Evolutionary conservation across 1,284 basidiomycete genomes (phyloP).

Genomic region (Cutaneotrichosporon sp.): DNA sequence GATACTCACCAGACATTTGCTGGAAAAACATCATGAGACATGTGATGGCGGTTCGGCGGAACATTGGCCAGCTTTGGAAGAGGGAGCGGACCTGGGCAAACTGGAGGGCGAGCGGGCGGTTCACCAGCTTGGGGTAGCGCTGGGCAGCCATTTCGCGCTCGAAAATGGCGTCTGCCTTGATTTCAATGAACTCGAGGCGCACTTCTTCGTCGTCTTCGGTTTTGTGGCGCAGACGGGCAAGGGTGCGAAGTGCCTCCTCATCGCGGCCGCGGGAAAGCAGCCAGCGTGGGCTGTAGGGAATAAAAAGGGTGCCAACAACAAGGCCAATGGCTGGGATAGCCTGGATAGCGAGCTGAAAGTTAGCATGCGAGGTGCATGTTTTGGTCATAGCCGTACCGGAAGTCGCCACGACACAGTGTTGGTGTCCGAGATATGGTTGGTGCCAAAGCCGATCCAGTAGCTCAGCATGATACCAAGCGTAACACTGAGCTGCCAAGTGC

Average conservation of each 20-base stretch:
- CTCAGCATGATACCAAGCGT: conserved; percentile 52
- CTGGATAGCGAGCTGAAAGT: conserved; percentile 57
- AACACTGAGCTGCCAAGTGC: conserved; percentile 66
- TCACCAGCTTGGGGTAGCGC: conserved; percentile 15
- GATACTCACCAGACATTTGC: conserved; percentile 30
- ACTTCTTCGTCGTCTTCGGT: conserved; percentile 60
- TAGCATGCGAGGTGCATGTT: too few relatives aligned
- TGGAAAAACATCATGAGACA: conserved; percentile 46
- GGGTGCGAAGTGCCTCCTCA: conserved; percentile 61
- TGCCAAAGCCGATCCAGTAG: conserved; percentile 69
- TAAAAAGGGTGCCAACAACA: conserved; percentile 46
- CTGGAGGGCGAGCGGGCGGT: conserved; percentile 12
- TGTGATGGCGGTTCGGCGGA: conserved; percentile 39
- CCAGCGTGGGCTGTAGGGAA: conserved; percentile 58
- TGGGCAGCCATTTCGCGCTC: conserved; percentile 16
- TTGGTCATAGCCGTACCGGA: conserved; percentile 42
- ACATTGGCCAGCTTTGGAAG: conserved; percentile 21
- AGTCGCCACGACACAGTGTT: conserved; percentile 66
- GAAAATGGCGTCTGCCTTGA: conserved; percentile 66
- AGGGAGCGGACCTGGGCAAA: conserved; percentile 15
- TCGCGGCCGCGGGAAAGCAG: conserved; percentile 59
- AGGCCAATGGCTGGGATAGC: conserved; percentile 55
- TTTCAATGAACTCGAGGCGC: conserved; percentile 71
- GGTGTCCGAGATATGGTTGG: conserved; percentile 55
- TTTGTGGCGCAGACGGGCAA: conserved; percentile 57